Evolutionary conservation across 352 stramenopile species (phyloP), one percentile per base, ranked within the genome.

Genomic region (Globisporangium solare): DNA sequence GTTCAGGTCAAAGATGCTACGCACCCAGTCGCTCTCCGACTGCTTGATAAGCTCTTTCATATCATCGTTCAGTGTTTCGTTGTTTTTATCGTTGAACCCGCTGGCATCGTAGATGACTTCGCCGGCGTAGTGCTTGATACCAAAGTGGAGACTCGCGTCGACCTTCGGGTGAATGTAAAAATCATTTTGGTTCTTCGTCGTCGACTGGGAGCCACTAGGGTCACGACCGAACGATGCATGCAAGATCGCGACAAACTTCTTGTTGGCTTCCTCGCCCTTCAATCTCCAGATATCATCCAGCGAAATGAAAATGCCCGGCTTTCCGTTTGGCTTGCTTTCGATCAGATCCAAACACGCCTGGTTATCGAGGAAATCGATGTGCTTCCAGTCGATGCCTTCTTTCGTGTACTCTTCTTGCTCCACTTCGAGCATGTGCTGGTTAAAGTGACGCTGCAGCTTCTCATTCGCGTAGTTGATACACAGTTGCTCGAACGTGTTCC

Each of bases 31-130:
- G 51, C 79, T 94, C 54, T 72, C 65, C 5, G 82, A 94, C 63
- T 93, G 76, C 13, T 94, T 88, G 51, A 96, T 90, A 12, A 97
- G 68, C 57, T 97, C 88, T 70, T 96, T 96, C 86, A 96, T 95
- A 54, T 97, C 91, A 60, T 96, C 88, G 59, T 97, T 96, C 59
- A 99, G 61, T 49, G 90, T 98, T 67, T 99, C 97, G 56, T 98
- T 97, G 84, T 99, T 99, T 74, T 99, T 99, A 66, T 99, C 96
- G 31, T 99, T 97, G 68, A 99, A 99, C 32, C 93, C 93, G 58
- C 86, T 97, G 0, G 91, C 95, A 60, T 97, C 97, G 74, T 99
- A 99, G 41, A 96, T 90, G 14, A 99, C 95, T 62, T 98, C 92
- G 31, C 96, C 97, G 14, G 88, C 89, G 41, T 96, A 95, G 50